phyloP scores from a whole-genome alignment of 768 basidiomycete species.

The Leccinum imitatum region DNA sequence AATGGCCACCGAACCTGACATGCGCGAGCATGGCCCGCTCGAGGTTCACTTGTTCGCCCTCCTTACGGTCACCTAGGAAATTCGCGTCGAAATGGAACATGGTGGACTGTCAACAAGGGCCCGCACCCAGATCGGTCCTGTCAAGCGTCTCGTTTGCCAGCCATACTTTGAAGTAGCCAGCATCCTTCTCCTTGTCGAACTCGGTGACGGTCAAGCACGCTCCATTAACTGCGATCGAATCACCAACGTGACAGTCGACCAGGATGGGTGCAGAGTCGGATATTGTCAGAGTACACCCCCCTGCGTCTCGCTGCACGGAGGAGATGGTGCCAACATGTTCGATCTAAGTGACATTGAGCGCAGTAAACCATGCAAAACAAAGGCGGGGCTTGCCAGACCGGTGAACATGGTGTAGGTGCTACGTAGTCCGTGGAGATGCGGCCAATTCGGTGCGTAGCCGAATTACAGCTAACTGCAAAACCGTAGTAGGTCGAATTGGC shows the following conservation, averaged over 20 bases:
- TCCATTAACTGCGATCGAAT: constrained; percentile 90
- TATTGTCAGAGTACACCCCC: constrained; percentile 84
- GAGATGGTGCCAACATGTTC: constrained; percentile 84
- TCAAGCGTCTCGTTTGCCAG: constrained; percentile 93
- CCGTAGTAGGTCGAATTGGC: too few relatives aligned
- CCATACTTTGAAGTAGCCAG: constrained; percentile 91
- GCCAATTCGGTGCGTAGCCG: too few relatives aligned
- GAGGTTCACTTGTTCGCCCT: constrained; percentile 82
- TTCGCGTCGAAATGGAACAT: too few relatives aligned
- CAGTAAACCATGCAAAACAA: background rate
- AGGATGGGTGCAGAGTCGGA: constrained; percentile 69
- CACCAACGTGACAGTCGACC: constrained; percentile 87
- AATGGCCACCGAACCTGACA: constrained; percentile 93
- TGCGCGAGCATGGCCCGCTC: constrained; percentile 95
- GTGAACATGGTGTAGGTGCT: constrained; percentile 62
- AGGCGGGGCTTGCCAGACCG: constrained; percentile 56
- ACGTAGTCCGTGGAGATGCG: too few relatives aligned
- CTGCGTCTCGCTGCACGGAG: constrained; percentile 58
- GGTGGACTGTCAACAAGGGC: too few relatives aligned
- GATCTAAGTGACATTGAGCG: constrained; percentile 51
- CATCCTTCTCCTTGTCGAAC: constrained; percentile 60
- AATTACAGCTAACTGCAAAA: too few relatives aligned
- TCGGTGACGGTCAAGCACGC: constrained; percentile 89
- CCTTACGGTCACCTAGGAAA: constrained; percentile 65
- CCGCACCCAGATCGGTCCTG: constrained; percentile 91